Evolutionary conservation across 2,329 filamentous ascomycete species (phyloP).

Genomic region (Penicillium sp.): DNA sequence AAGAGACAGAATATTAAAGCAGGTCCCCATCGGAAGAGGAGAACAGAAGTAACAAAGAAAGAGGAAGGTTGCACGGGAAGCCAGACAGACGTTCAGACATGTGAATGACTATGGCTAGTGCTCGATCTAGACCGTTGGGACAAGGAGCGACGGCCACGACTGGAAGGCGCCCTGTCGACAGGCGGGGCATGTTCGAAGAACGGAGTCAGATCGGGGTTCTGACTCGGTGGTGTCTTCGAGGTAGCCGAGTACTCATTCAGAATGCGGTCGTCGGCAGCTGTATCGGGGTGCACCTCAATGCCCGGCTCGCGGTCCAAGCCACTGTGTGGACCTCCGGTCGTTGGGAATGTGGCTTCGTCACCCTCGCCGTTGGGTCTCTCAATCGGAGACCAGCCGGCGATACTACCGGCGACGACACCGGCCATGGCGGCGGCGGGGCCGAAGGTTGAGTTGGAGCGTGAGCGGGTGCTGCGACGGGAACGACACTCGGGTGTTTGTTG

Average conservation of each 20-base stretch:
- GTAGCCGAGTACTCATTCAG: slow-evolving; percentile 36
- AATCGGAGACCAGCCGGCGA: slow-evolving; percentile 62
- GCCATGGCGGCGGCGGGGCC: slow-evolving; percentile 63
- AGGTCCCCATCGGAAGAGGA: neutral
- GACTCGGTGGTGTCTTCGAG: slow-evolving; percentile 44
- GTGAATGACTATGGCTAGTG: slow-evolving; percentile 33
- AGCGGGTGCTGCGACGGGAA: slow-evolving; percentile 49
- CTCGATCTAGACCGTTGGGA: slow-evolving; percentile 39
- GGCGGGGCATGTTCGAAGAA: slow-evolving; percentile 44
- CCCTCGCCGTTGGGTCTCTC: slow-evolving; percentile 39
- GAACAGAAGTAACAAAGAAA: neutral
- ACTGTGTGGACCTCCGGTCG: slow-evolving; percentile 33
- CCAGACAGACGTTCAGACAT: slow-evolving; percentile 9
- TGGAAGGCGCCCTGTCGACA: slow-evolving; percentile 30
- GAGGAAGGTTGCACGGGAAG: neutral
- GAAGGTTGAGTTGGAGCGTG: slow-evolving; percentile 57
- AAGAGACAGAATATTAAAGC: slow-evolving; percentile 2
- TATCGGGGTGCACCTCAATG: slow-evolving; percentile 48
- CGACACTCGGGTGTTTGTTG: slow-evolving; percentile 54
- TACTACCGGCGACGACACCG: slow-evolving; percentile 62
- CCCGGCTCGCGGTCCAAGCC: slow-evolving; percentile 42
- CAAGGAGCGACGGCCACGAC: slow-evolving; percentile 35
- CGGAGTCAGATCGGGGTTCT: slow-evolving; percentile 45
- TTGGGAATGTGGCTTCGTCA: slow-evolving; percentile 36
- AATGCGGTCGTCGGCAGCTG: slow-evolving; percentile 45